Base-by-base conservation (phyloP, 495 filamentous ascomycete genomes). In the Hypoxylon fragiforme region DNA sequence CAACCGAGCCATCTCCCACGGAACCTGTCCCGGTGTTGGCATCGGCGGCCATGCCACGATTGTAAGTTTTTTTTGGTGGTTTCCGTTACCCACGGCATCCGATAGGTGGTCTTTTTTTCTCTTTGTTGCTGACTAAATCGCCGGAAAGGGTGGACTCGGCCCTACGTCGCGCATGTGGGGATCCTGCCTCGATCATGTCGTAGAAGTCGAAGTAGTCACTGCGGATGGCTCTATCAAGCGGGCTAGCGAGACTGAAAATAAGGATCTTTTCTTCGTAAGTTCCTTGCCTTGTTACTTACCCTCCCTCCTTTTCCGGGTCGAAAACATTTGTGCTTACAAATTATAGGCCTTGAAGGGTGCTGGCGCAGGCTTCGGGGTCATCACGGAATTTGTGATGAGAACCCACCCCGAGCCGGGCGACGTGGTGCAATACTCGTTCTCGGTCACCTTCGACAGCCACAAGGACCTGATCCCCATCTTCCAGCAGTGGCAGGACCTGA, bases 1-100 rank as follows among this genome's bases (percentile, higher is more conserved):
- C 1, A 72, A 80, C 19, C 73, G 87, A 5, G 87, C 85, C 11
- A 78, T 91, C 3, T 66, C 87, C 0, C 88, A 88, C 55, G 87
- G 85, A 13, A 81, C 81, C 9, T 86, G 81, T 49, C 79, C 85
- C 19, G 70, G 70, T 3, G 73, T 78, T n/a, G 89, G 89, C 12
- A 78, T 87, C 15, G 87, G 84, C 16, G 89, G 89, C 3, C 89
- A 92, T 65, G 77, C 81, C 40, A 85, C 85, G 8, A 79, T 81
- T 57, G 79, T 75, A 56, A 53, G 68, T 50, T 4, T 12, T 49
- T 65, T 52, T 4, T 14, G 6, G 7, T 31, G 7, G 22, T 38
- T 8, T 7, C 8, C 11, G 31, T 3, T 7, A 34, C n/a, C n/a
- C n/a, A n/a, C n/a, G n/a, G n/a, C n/a, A n/a, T n/a, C n/a, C n/a